Percentiles rank a stretch among this genome's conserved stretches.
Conservation (phyloP, 108 stramenopile species). For the Stephanodiscus minutulus region DNA sequence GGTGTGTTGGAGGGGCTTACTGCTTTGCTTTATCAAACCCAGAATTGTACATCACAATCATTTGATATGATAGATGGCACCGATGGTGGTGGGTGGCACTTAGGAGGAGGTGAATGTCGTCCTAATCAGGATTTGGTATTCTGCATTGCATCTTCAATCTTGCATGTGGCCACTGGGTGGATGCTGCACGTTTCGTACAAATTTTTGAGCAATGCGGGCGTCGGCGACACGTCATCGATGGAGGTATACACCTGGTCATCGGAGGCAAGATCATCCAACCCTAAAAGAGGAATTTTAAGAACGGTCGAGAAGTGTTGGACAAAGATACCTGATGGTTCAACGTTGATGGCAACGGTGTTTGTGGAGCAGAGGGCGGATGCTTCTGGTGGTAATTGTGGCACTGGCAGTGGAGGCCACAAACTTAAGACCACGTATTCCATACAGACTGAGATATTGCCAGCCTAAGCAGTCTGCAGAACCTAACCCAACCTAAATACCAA, state of each 20-base stretch:
- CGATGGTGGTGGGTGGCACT: slow-evolving; percentile 22
- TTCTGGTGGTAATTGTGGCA: background rate
- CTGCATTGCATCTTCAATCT: slow-evolving; percentile 30
- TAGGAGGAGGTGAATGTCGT: slow-evolving; percentile 24
- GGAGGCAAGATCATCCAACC: slow-evolving; percentile 9
- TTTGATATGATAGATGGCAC: slow-evolving; percentile 10
- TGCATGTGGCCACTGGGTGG: slow-evolving; percentile 36
- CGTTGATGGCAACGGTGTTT: slow-evolving; percentile 41
- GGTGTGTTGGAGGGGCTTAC: slow-evolving; percentile 16
- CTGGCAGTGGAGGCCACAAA: slow-evolving; percentile 3
- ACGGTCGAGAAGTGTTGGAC: slow-evolving; percentile 42
- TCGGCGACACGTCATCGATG: background rate
- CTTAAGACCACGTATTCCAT: slow-evolving; percentile 27
- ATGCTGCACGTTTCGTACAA: slow-evolving; percentile 22
- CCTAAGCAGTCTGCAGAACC: too few species aligned
- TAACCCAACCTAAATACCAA: too few species aligned
- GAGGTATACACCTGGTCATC: slow-evolving; percentile 39
- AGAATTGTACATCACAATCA: slow-evolving; percentile 19
- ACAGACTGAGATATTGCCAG: slow-evolving; percentile 36
- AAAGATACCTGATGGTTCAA: slow-evolving; percentile 24
- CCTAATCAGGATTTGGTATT: slow-evolving; percentile 41
- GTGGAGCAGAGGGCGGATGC: slow-evolving; percentile 21
- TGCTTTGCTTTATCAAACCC: slow-evolving; percentile 11
- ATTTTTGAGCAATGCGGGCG: slow-evolving; percentile 5
- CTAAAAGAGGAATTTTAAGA: slow-evolving; percentile 21